phyloP scores from a whole-genome alignment of 441 rosid species.

The Francoa sonchifolia region DNA sequence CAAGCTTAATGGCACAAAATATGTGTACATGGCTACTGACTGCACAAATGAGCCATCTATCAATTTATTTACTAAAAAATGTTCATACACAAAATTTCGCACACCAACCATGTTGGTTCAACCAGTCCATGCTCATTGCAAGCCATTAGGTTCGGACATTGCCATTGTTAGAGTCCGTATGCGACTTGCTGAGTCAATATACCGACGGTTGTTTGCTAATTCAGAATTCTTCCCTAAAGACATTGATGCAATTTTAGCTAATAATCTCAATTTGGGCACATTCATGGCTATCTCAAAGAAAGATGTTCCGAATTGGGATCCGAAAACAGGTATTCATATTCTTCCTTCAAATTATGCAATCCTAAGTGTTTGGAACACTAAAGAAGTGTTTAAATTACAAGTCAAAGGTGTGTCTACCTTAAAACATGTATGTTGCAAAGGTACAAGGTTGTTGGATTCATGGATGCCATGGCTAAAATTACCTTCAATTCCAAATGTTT shows the following conservation, averaged over 20 bases:
- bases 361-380: constrained; percentile 62
- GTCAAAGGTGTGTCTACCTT: constrained; percentile 42
- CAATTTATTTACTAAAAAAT: constrained; percentile 48
- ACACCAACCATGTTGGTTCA: constrained; percentile 49
- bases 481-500: constrained; percentile 63
- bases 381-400: constrained; percentile 48
- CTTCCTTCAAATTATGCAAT: constrained; percentile 38
- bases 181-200: constrained; percentile 24
- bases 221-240: constrained; percentile 56
- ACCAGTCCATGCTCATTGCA: constrained; percentile 58
- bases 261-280: constrained; percentile 45
- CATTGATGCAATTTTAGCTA: constrained; percentile 30
- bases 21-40: constrained; percentile 62
- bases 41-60: constrained; percentile 48
- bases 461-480: constrained; percentile 53
- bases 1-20: constrained; percentile 42
- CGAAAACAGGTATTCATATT: constrained; percentile 19
- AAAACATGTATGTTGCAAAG: constrained; percentile 31
- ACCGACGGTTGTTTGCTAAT: constrained; percentile 23
- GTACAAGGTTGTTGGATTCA: constrained; percentile 44
- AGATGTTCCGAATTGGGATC: constrained; percentile 18
- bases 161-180: constrained; percentile 23
- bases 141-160: constrained; percentile 16
- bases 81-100: constrained; percentile 36
- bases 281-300: constrained; percentile 44